Base-by-base conservation (phyloP, 805 yeast genomes). In the Kodamaea fukazawae region DNA sequence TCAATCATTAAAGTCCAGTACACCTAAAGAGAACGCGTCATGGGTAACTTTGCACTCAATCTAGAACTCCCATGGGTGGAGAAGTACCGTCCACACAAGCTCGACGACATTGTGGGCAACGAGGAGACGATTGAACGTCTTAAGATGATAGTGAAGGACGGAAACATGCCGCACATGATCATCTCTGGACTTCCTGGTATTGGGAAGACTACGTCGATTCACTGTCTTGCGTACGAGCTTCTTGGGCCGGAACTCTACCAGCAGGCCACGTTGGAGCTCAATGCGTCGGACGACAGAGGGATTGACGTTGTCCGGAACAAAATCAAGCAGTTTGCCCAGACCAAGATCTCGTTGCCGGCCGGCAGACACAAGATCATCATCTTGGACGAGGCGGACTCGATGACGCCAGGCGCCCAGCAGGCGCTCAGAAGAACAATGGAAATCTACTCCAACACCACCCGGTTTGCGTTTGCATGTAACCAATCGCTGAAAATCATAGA, bases 401-500 rank as follows among this genome's bases (percentile, higher is more conserved):
- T 89, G 97, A 89, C 97, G 0, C 88, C 95, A 0, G 96, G 96
- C 28, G 96, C 97, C 2, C 97, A 89, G 60, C 96, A 87, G 59
- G 97, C 97, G 0, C 67, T 90, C 52, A 75, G 97, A 61, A 76
- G 97, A 57, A 89, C 96, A 1, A 89, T 89, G 98, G 98, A 90
- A 57, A 75, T 91, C 22, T 91, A 87, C 56, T 85, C 97, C n/a
- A 84, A 85, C 58, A 84, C 97, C 4, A 93, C 99, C 6, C 76
- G 99, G 53, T 93, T 93, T 69, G 97, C 96, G n/a, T 93, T 93
- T 68, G 97, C 98, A 0, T 93, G 99, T 67, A 93, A 93, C 60
- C 96, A 86, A 60, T 82, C 93, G 14, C 84, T 81, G 61, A 93
- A 93, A 62, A 91, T 93, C 62, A 93, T 93, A 50, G 99, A 93